Conservation (phyloP, 345 rosid genomes). For the thale cress (Arabidopsis thaliana) region DNA sequence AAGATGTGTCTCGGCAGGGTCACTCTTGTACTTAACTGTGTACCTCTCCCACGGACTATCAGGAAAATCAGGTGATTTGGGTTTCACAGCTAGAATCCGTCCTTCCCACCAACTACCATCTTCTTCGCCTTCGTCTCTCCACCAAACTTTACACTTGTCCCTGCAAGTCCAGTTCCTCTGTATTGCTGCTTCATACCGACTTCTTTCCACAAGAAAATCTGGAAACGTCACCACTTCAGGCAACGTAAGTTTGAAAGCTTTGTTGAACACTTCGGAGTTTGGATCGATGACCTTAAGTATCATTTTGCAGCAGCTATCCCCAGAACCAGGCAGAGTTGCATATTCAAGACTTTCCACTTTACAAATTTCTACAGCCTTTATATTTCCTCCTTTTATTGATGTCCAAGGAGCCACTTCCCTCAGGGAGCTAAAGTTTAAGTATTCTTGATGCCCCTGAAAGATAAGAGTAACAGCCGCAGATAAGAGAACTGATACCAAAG, state of each 20-base stretch:
- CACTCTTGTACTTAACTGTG: conserved; percentile 73
- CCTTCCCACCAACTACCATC: conserved; percentile 99
- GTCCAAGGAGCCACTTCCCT: conserved; percentile 83
- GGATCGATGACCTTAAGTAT: conserved; percentile 80
- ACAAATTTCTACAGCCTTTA: conserved; percentile 89
- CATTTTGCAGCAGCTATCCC: conserved; percentile 98
- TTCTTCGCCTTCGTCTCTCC: conserved; percentile 86
- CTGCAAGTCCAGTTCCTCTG: conserved; percentile 85
- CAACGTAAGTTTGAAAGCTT: conserved; percentile 70
- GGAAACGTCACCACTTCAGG: conserved; percentile 90
- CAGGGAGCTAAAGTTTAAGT: conserved; percentile 48
- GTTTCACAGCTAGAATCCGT: conserved; percentile 68
- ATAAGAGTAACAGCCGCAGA: conserved; percentile 21
- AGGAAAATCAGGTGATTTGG: conserved; percentile 76
- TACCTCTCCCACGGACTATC: conserved; percentile 99
- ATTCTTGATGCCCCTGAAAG: conserved; percentile 95
- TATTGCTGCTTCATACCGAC: conserved; percentile 81
- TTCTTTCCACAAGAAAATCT: conserved; percentile 95
- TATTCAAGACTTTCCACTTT: conserved; percentile 82
- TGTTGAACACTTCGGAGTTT: conserved; percentile 56
- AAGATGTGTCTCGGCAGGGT: conserved; percentile 70
- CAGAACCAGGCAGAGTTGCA: conserved; percentile 88
- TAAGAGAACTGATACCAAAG: conserved; percentile 1
- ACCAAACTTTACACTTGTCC: conserved; percentile 96
- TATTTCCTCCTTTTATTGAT: conserved; percentile 53